Percentiles rank a stretch among this genome's conserved stretches.
These are phyloP conservation scores for Calonectria multiphialidica DNA, from an alignment of 2,329 filamentous ascomycete genomes.

Conservation along the genomic window DNA sequence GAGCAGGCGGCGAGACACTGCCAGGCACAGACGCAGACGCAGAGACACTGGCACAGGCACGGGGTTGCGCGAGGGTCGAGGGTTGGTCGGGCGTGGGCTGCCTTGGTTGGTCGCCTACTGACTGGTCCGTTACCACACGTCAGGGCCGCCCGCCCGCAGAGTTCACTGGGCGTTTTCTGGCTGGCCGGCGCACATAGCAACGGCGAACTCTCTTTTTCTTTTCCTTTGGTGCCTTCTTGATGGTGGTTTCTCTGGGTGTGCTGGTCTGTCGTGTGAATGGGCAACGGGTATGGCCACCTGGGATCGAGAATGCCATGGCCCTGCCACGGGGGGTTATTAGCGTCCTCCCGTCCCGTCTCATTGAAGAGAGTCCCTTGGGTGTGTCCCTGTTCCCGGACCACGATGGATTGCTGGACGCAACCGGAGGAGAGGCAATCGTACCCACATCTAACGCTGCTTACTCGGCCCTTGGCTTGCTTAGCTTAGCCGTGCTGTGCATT, in stretches of 20 bases:
- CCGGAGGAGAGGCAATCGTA: not conserved
- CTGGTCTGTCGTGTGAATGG: constrained; percentile 12
- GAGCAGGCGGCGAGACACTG: constrained; percentile 5
- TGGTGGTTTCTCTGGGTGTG: constrained; percentile 19
- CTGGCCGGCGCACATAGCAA: constrained; percentile 15
- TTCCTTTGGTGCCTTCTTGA: not conserved
- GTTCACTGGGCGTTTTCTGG: constrained; percentile 11
- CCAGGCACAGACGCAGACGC: constrained; percentile 8
- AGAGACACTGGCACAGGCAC: constrained; percentile 28
- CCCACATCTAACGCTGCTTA: constrained; percentile 15
- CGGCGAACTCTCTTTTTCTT: constrained; percentile 11
- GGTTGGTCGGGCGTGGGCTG: constrained; percentile 28
- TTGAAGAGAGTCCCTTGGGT: constrained; percentile 10
- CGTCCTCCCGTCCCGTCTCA: constrained; percentile 1
- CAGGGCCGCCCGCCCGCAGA: constrained; percentile 11
- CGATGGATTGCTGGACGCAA: constrained; percentile 8
- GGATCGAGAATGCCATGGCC: not conserved
- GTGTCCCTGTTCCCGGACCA: not conserved
- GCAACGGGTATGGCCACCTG: not conserved
- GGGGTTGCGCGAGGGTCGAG: constrained; percentile 37
- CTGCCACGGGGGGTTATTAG: not conserved
- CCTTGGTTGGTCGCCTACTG: constrained; percentile 13
- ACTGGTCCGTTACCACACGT: not conserved
- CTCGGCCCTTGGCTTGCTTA: constrained; percentile 10
- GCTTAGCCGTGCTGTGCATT: constrained; percentile 10